A percentile compares a stretch with the other conserved stretches of the same genome.
These are phyloP conservation scores for Phylloporus sp. DNA, from an alignment of 768 basidiomycete genomes.

Conservation along the genomic window DNA sequence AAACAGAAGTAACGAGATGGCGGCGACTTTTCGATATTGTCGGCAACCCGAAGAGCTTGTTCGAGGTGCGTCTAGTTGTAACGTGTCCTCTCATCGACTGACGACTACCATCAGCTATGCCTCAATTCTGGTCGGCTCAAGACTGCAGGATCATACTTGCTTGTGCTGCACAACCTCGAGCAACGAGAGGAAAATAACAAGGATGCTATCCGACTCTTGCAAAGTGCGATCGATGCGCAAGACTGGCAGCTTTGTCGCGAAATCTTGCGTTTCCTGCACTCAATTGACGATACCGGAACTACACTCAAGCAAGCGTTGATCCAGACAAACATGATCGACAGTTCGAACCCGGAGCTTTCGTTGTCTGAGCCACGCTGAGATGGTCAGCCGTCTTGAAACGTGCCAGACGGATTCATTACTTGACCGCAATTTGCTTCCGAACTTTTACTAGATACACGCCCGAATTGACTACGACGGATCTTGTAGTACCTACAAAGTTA, in stretches of 20 bases:
- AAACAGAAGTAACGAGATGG: slow-evolving; percentile 94
- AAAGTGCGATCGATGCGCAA: slow-evolving; percentile 66
- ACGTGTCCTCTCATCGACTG: neutral
- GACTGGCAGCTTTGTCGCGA: slow-evolving; percentile 94
- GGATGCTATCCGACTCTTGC: slow-evolving; percentile 79
- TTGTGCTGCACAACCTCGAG: slow-evolving; percentile 92
- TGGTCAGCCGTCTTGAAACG: too few relatives aligned
- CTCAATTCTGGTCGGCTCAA: slow-evolving; percentile 67
- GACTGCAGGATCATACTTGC: slow-evolving; percentile 88
- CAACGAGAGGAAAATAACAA: slow-evolving; percentile 73
- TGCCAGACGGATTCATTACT: too few relatives aligned
- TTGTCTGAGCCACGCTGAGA: neutral
- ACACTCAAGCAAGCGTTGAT: slow-evolving; percentile 61
- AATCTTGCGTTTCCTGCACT: slow-evolving; percentile 86
- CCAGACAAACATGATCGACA: slow-evolving; percentile 40
- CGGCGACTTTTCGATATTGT: slow-evolving; percentile 82
- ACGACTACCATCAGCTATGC: slow-evolving; percentile 58
- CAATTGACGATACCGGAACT: slow-evolving; percentile 81
- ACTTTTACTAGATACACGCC: too few relatives aligned
- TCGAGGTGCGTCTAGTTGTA: slow-evolving; percentile 60
- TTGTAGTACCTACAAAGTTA: neutral
- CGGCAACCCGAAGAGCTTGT: slow-evolving; percentile 84
- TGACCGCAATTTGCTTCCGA: neutral
- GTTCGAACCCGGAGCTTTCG: slow-evolving; percentile 1
- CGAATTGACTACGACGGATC: too few relatives aligned